Evolutionary conservation across 106 monocot genomes (phyloP).

Genomic region (Dendrobium officinale): DNA sequence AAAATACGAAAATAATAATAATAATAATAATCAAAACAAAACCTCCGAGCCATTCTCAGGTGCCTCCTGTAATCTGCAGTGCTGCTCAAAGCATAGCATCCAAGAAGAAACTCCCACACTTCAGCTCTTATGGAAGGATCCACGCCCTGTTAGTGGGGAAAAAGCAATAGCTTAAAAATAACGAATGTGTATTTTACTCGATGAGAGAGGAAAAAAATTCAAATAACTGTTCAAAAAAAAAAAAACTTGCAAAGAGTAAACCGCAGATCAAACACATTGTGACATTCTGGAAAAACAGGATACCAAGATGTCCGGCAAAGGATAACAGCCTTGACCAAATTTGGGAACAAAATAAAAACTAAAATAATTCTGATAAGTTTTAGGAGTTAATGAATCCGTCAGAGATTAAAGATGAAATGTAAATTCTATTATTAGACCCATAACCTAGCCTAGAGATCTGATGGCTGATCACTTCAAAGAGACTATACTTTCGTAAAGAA

Average conservation of each 20-base stretch:
- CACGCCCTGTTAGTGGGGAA: constrained; percentile 63
- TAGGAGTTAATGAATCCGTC: not conserved
- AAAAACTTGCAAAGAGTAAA: not conserved
- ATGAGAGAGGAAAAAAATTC: not conserved
- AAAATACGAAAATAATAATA: not conserved
- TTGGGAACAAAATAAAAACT: constrained; percentile 1
- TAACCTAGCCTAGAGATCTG: not conserved
- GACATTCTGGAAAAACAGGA: not conserved
- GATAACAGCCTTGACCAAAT: not conserved
- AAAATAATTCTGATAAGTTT: constrained; percentile 1
- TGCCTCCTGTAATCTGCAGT: constrained; percentile 68
- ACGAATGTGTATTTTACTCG: not conserved
- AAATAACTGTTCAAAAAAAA: not conserved
- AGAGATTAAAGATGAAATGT: not conserved
- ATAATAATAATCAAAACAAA: not conserved
- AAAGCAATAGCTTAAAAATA: constrained; percentile 11
- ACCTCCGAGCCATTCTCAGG: constrained; percentile 84
- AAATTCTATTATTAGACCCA: not conserved
- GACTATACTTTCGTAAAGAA: not conserved
- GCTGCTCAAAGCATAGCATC: constrained; percentile 79
- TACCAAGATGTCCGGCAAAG: not conserved
- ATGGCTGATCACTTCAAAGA: not conserved
- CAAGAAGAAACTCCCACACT: constrained; percentile 99
- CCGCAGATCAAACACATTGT: constrained; percentile 1
- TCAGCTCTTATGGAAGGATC: constrained; percentile 92